Evolutionary conservation across 108 stramenopile genomes (phyloP).

Genomic region (Schizochytrium sp.): DNA sequence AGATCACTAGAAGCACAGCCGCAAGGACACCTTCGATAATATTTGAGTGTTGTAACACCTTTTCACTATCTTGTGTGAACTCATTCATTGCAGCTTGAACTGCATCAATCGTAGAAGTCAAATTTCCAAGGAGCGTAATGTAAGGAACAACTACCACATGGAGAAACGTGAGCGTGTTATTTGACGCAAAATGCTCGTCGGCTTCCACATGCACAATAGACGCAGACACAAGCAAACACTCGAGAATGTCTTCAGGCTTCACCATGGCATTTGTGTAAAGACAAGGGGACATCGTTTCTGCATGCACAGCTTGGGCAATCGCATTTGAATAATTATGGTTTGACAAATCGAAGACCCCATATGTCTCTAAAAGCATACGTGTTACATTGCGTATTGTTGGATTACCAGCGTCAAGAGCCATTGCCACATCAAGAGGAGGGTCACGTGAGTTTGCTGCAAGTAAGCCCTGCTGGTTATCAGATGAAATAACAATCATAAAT

Average conservation of each 20-base stretch:
- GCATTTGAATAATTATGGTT: background rate
- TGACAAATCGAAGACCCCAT: background rate
- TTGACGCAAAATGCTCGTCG: background rate
- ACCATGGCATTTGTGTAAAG: background rate
- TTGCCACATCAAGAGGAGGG: background rate
- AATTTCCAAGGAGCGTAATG: background rate
- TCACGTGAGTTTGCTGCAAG: background rate
- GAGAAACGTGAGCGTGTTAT: background rate
- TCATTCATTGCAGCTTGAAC: background rate
- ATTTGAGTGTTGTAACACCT: background rate
- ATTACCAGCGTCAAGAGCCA: background rate
- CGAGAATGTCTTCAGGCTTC: background rate
- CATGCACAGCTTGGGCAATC: background rate
- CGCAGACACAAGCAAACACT: background rate
- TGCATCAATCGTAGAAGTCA: background rate
- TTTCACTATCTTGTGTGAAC: background rate
- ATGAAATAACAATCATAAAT: background rate
- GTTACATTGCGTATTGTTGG: background rate
- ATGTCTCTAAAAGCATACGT: background rate
- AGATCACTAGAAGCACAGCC: background rate
- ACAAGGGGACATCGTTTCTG: background rate
- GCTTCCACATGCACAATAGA: background rate
- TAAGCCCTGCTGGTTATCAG: background rate
- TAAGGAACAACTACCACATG: slow-evolving; percentile 1
- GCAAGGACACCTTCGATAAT: slow-evolving; percentile 10